These are phyloP conservation scores for Tolypocladium amazonense DNA, from an alignment of 2,329 filamentous ascomycete genomes.

Conservation along the genomic window DNA sequence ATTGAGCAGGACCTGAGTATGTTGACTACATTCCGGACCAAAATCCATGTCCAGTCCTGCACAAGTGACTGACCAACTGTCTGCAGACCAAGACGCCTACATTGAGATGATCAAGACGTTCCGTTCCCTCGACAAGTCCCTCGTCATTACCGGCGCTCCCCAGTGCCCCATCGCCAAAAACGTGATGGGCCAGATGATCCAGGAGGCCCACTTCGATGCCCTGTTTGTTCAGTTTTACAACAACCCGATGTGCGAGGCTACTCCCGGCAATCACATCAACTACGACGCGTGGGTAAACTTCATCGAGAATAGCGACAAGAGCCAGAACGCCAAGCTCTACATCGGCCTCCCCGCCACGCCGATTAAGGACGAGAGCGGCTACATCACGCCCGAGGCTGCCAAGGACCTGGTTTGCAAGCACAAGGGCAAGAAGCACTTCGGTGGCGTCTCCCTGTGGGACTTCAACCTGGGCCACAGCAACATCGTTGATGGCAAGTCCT, in stretches of 20 bases:
- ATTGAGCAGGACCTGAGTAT: slow-evolving; percentile 23
- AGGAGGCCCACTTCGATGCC: slow-evolving; percentile 28
- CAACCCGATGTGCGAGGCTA: slow-evolving; percentile 27
- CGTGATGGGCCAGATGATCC: slow-evolving; percentile 26
- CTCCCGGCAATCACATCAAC: slow-evolving; percentile 25
- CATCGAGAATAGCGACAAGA: slow-evolving; percentile 20
- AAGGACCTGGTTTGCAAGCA: slow-evolving; percentile 27
- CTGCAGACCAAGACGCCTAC: slow-evolving; percentile 22
- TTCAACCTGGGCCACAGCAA: slow-evolving; percentile 23
- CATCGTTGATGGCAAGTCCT: slow-evolving; percentile 20
- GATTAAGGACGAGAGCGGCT: slow-evolving; percentile 17
- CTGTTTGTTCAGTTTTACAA: slow-evolving; percentile 41
- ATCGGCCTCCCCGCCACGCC: slow-evolving; percentile 29
- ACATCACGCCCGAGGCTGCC: slow-evolving; percentile 21
- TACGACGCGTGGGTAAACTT: slow-evolving; percentile 30
- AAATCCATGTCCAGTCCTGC: not conserved
- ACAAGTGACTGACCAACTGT: not conserved
- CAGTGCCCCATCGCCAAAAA: slow-evolving; percentile 25
- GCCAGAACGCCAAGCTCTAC: slow-evolving; percentile 31
- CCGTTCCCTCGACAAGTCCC: slow-evolving; percentile 16
- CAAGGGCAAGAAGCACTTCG: slow-evolving; percentile 26
- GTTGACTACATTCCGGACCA: slow-evolving; percentile 1
- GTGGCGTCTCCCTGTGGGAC: slow-evolving; percentile 37
- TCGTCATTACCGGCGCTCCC: slow-evolving; percentile 33
- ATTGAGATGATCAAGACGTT: slow-evolving; percentile 26